Evolutionary conservation across 345 rosid species (phyloP).

Genomic region (Eucalyptus microcorys): DNA sequence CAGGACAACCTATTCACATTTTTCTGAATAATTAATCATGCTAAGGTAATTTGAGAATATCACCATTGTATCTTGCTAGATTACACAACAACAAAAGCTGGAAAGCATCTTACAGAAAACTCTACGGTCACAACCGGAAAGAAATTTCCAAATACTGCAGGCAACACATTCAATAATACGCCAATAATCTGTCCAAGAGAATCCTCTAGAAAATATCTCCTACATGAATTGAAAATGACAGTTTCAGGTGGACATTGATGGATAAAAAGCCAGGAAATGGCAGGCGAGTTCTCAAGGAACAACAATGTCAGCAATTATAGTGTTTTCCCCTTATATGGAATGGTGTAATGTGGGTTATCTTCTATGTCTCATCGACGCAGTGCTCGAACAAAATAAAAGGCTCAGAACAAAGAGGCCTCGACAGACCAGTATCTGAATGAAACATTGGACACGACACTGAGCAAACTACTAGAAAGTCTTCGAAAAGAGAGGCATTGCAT

Average conservation of each 20-base stretch:
- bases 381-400: background rate
- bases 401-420: background rate
- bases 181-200: background rate
- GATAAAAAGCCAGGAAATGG: background rate
- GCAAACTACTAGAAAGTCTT: background rate
- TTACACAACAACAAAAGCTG: background rate
- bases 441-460: background rate
- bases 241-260: background rate
- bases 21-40: background rate
- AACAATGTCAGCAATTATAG: background rate
- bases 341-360: background rate
- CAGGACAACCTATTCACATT: background rate
- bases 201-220: background rate
- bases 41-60: background rate
- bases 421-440: background rate
- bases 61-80: background rate
- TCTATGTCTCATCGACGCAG: background rate
- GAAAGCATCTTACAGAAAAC: background rate
- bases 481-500: background rate
- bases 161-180: accelerated
- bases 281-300: background rate
- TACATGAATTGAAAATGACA: background rate
- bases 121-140: background rate
- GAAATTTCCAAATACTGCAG: background rate
- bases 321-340: background rate